Percentiles rank a stretch among this genome's conserved stretches.
phyloP scores from a whole-genome alignment of 202 grass and related monocot genomes.

The Carex sylvatica region DNA sequence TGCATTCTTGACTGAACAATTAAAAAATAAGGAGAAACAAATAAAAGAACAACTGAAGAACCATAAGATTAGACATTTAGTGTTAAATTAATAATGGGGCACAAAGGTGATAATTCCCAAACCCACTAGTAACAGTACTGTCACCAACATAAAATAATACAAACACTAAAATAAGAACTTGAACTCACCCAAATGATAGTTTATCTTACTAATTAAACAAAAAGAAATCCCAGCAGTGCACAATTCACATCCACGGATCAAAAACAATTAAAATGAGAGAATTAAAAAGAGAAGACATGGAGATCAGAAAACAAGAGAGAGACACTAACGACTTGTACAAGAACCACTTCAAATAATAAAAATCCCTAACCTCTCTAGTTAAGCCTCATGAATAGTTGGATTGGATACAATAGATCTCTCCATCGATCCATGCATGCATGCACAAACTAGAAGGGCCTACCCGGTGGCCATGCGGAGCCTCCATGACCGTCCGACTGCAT shows the following conservation, averaged over 20 bases:
- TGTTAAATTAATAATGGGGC: constrained; percentile 27
- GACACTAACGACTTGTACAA: constrained; percentile 32
- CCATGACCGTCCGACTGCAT: constrained; percentile 55
- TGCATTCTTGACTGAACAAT: constrained; percentile 18
- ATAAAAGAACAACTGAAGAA: constrained; percentile 34
- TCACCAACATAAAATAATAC: constrained; percentile 31
- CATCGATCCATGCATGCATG: constrained; percentile 6
- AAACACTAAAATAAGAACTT: constrained; percentile 34
- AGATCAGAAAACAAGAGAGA: not conserved
- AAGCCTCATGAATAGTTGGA: constrained; percentile 18
- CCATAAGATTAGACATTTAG: constrained; percentile 37
- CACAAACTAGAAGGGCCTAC: constrained; percentile 20
- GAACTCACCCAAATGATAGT: constrained; percentile 30
- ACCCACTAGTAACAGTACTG: constrained; percentile 33
- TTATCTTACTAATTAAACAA: constrained; percentile 27
- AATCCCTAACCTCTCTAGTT: constrained; percentile 39
- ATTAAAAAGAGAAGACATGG: not conserved
- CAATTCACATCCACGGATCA: constrained; percentile 31
- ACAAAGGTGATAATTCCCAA: constrained; percentile 33
- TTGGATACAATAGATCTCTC: constrained; percentile 8
- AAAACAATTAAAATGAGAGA: constrained; percentile 20
- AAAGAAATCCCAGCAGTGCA: constrained; percentile 29
- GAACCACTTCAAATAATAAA: constrained; percentile 25
- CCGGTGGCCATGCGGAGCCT: constrained; percentile 34
- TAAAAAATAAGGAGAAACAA: constrained; percentile 18